A percentile compares a stretch with the other conserved stretches of the same genome.
These are phyloP conservation scores for Phytophthora podocarpi DNA, from an alignment of 352 stramenopile genomes.

Conservation along the genomic window DNA sequence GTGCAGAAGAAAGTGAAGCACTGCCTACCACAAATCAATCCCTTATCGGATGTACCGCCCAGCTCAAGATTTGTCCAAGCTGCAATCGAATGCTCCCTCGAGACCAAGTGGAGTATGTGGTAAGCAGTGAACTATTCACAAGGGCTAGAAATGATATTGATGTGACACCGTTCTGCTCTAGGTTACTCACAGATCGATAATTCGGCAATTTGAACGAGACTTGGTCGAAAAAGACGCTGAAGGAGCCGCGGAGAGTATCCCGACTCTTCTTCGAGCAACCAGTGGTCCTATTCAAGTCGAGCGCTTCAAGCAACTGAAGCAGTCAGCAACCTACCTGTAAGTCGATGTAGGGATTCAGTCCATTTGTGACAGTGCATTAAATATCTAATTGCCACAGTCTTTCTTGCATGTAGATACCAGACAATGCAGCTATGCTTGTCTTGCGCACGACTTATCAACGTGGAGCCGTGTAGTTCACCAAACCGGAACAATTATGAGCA, in stretches of 20 bases:
- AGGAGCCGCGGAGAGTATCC: conserved; percentile 21
- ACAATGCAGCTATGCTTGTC: conserved; percentile 47
- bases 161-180: conserved; percentile 2
- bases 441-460: conserved; percentile 40
- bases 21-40: conserved; percentile 5
- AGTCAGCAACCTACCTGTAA: conserved; percentile 45
- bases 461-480: not conserved
- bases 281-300: conserved; percentile 38
- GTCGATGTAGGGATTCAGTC: conserved; percentile 6
- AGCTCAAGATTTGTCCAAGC: conserved; percentile 48
- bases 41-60: conserved; percentile 33
- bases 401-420: conserved; percentile 39
- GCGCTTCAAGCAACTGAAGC: conserved; percentile 50
- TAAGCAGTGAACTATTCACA: conserved; percentile 11
- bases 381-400: not conserved
- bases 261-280: conserved; percentile 38
- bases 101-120: conserved; percentile 51
- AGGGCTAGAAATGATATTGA: not conserved
- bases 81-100: conserved; percentile 45
- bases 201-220: conserved; percentile 37
- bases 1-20: not conserved
- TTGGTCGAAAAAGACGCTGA: conserved; percentile 13
- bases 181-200: conserved; percentile 54
- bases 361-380: not conserved
- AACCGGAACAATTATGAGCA: conserved; percentile 6